phyloP scores from a whole-genome alignment of 2,329 filamentous ascomycete species.

The Tolypocladium tundrense region DNA sequence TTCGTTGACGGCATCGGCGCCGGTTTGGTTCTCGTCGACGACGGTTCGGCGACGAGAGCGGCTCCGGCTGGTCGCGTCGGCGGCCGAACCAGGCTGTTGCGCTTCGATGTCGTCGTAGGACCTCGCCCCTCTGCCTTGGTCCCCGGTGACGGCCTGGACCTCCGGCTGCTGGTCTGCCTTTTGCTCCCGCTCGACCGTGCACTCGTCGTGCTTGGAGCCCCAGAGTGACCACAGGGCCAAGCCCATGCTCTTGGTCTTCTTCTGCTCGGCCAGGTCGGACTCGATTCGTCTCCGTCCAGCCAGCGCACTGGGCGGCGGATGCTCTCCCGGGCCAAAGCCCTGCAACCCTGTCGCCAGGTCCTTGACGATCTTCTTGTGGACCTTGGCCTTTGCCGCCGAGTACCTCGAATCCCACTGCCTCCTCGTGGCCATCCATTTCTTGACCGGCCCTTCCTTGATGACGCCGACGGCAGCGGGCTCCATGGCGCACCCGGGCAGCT shows the following conservation, averaged over 20 bases:
- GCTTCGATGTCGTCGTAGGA: conserved; percentile 28
- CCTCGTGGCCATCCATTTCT: conserved; percentile 74
- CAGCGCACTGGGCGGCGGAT: conserved; percentile 73
- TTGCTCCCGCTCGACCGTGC: conserved; percentile 51
- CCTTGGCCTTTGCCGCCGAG: conserved; percentile 53
- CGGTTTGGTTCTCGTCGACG: conserved; percentile 40
- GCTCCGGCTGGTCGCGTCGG: conserved; percentile 19
- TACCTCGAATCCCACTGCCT: conserved; percentile 65
- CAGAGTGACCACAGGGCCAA: conserved; percentile 77
- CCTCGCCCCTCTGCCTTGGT: conserved; percentile 33
- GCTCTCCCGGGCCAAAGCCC: conserved; percentile 59
- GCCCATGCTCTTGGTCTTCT: conserved; percentile 59
- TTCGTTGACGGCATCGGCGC: conserved; percentile 19
- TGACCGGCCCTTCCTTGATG: conserved; percentile 68
- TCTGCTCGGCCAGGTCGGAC: conserved; percentile 31
- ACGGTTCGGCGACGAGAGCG: conserved; percentile 36
- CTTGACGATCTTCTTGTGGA: conserved; percentile 63
- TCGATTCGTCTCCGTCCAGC: conserved; percentile 53
- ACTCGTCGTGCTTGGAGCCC: conserved; percentile 82
- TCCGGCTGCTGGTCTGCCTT: conserved; percentile 32
- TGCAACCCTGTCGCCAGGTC: conserved; percentile 66
- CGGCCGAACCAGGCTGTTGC: conserved; percentile 20
- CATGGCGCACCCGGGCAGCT: conserved; percentile 57
- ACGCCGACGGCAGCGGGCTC: conserved; percentile 59
- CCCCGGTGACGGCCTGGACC: conserved; percentile 20